phyloP scores from a whole-genome alignment of 169 alveolate genomes.

The Eimeria maxima region DNA sequence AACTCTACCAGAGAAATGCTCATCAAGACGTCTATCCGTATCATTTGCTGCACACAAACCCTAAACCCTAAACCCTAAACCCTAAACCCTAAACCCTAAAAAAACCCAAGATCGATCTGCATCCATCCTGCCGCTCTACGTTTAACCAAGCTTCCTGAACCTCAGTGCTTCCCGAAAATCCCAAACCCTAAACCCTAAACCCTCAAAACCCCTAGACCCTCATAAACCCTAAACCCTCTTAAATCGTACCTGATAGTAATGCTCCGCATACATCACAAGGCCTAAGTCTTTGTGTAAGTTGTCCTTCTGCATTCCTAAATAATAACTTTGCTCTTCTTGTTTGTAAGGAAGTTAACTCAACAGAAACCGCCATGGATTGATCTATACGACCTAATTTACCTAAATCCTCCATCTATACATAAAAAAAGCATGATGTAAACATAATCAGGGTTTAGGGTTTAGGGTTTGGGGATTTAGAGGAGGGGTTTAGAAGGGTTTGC shows the following conservation, averaged over 20 bases:
- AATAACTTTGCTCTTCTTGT: neutral
- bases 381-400: too few relatives aligned
- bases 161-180: constrained; percentile 21
- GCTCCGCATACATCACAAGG: constrained; percentile 94
- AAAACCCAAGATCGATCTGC: neutral
- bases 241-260: constrained; percentile 86
- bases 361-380: too few relatives aligned
- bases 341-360: neutral
- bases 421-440: too few relatives aligned
- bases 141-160: neutral
- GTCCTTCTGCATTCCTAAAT: constrained; percentile 87
- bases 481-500: too few relatives aligned
- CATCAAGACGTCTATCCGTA: constrained; percentile 90
- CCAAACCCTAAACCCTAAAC: neutral
- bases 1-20: constrained; percentile 91
- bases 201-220: neutral
- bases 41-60: constrained; percentile 84
- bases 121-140: too few relatives aligned
- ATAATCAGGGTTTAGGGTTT: too few relatives aligned
- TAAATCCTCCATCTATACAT: too few relatives aligned
- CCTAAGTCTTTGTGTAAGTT: constrained; percentile 88
- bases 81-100: constrained; percentile 39
- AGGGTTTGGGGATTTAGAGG: too few relatives aligned
- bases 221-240: constrained; percentile 44
- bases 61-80: constrained; percentile 55